phyloP scores from a whole-genome alignment of 2,329 filamentous ascomycete genomes.

The Penicillium sp. region DNA sequence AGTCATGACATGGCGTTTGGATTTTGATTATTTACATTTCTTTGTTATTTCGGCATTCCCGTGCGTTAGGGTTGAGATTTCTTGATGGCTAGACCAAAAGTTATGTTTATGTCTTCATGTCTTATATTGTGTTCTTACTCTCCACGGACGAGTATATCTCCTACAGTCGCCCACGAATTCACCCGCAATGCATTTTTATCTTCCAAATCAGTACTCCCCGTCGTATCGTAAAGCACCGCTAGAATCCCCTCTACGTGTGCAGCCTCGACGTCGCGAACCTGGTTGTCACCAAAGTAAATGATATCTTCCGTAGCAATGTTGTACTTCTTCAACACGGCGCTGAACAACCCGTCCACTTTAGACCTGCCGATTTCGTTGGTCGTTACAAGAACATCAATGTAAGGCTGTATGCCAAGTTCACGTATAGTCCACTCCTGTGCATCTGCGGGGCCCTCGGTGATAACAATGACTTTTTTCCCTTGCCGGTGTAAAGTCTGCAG shows the following conservation, averaged over 20 bases:
- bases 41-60: constrained; percentile 18
- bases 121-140: constrained; percentile 4
- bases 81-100: constrained; percentile 23
- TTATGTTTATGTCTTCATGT: constrained; percentile 12
- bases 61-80: constrained; percentile 16
- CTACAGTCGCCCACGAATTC: constrained; percentile 13
- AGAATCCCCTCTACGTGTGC: constrained; percentile 26
- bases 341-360: constrained; percentile 37
- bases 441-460: constrained; percentile 53
- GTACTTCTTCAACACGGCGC: constrained; percentile 23
- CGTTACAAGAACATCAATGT: constrained; percentile 36
- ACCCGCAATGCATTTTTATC: constrained; percentile 7
- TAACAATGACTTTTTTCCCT: constrained; percentile 45
- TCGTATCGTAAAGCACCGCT: constrained; percentile 27
- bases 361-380: constrained; percentile 34
- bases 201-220: not conserved
- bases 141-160: constrained; percentile 8
- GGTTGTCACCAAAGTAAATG: constrained; percentile 33
- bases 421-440: constrained; percentile 49
- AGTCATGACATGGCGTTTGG: constrained; percentile 28
- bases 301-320: constrained; percentile 22
- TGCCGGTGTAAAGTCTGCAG: constrained; percentile 35
- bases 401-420: constrained; percentile 30
- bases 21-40: constrained; percentile 17
- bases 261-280: constrained; percentile 28